Conservation (phyloP, 768 basidiomycete genomes). For the Coprinopsis strossmayeri region DNA sequence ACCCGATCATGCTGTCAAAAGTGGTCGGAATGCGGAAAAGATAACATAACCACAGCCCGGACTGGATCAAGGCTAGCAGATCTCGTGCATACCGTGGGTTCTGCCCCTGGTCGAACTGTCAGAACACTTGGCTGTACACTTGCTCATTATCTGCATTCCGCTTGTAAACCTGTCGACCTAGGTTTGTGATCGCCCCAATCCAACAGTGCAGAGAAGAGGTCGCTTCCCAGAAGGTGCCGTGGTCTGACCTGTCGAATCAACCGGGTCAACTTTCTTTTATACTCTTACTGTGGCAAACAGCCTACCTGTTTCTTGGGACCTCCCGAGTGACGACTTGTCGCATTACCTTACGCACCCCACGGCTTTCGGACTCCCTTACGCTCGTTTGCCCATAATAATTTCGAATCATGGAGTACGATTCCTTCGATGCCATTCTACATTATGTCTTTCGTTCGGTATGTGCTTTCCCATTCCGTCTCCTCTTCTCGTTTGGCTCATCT, state of each 20-base stretch:
- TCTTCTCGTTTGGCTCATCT: background rate
- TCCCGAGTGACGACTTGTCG: constrained; percentile 13
- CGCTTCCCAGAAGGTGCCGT: constrained; percentile 1
- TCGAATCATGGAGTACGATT: constrained; percentile 65
- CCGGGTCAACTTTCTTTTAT: constrained; percentile 29
- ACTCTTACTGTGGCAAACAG: constrained; percentile 21
- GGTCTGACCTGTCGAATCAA: background rate
- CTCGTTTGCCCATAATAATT: constrained; percentile 26
- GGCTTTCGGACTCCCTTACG: constrained; percentile 21
- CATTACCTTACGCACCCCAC: constrained; percentile 27
- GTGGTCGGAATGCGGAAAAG: background rate
- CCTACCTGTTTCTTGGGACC: constrained; percentile 20
- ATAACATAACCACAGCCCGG: no score
- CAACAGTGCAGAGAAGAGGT: constrained; percentile 1
- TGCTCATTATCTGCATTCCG: no score
- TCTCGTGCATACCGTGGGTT: no score
- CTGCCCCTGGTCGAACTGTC: no score
- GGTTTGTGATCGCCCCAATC: constrained; percentile 4
- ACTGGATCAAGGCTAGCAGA: no score
- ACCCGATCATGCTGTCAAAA: background rate
- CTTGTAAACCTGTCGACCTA: background rate
- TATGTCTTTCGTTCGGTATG: constrained; percentile 71
- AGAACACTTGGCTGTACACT: no score
- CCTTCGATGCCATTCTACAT: constrained; percentile 73
- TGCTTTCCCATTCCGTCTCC: constrained; percentile 9